Evolutionary conservation across 495 filamentous ascomycete species (phyloP), one percentile per base, ranked within the genome.

Genomic region (Penicillium samsonianum): DNA sequence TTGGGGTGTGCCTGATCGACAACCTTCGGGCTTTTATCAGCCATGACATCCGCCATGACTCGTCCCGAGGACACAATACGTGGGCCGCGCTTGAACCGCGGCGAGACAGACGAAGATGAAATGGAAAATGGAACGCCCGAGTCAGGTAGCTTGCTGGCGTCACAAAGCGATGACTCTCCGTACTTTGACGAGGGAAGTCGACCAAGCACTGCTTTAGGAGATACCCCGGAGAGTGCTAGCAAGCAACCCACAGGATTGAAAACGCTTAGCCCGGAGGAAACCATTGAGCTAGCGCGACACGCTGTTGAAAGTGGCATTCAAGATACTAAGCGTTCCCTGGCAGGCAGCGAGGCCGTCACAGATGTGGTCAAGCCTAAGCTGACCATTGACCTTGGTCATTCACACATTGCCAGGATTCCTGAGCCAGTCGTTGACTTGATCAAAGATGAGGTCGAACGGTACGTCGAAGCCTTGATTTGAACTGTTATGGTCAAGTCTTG

Each of bases 391-490:
- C 75, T 98, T 65, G 90, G 90, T 59, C 86, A 92, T 69, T 89
- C 87, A 57, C 84, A 86, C 60, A 92, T 98, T 40, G 80, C 82
- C 45, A 82, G 78, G 57, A 83, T 98, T 64, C 92, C 93, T 1
- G 89, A 92, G 42, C 89, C 93, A 59, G 90, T 96, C 51, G 86
- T 97, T 31, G 91, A 94, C 68, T 84, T 96, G 61, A 92, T 98
- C 52, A 95, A 92, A 74, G 84, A 93, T 70, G 90, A 96, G 68
- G 83, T 97, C 48, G 92, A 96, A 77, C 80, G 93, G 93, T 96
- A 77, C 58, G 82, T 58, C 10, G 35, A 64, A 25, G 56, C 30
- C 30, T 53, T 38, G 10, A 5, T 9, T 20, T 50, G 20, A 16
- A 28, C 22, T 10, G 19, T 25, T 35, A n/a, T 45, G 11, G 33